Evolutionary conservation across 2,329 filamentous ascomycete species (phyloP).

Genomic region (Trichoderma koningii): DNA sequence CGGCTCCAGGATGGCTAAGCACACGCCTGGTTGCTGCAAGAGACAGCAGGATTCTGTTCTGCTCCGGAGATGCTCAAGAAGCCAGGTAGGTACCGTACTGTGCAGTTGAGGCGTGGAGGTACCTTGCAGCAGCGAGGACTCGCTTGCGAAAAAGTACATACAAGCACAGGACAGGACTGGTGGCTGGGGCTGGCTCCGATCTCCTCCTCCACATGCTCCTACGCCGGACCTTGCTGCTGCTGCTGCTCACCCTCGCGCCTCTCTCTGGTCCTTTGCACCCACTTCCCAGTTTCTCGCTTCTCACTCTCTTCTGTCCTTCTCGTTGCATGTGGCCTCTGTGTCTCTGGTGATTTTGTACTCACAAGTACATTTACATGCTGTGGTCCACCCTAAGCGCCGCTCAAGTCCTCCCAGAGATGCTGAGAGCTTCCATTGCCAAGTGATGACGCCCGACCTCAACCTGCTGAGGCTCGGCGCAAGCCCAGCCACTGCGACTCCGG

Average conservation of each 20-base stretch:
- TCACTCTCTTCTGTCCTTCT: not conserved
- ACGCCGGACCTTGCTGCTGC: not conserved
- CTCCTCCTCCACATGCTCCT: too few relatives aligned
- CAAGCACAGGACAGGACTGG: too few relatives aligned
- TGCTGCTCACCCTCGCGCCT: not conserved
- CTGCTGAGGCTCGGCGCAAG: conserved; percentile 12
- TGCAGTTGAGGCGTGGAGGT: too few relatives aligned
- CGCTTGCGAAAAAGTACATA: too few relatives aligned
- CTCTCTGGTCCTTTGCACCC: not conserved
- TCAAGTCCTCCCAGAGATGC: conserved; percentile 10
- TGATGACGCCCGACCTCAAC: conserved; percentile 11
- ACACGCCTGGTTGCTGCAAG: not conserved
- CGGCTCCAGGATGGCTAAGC: not conserved
- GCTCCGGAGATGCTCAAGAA: not conserved
- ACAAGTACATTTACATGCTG: too few relatives aligned
- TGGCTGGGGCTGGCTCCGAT: conserved; percentile 7
- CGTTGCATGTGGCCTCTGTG: not conserved
- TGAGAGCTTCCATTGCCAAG: not conserved
- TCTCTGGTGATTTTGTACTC: not conserved
- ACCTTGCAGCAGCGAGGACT: too few relatives aligned
- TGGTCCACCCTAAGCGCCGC: conserved; percentile 21
- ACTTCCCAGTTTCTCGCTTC: not conserved
- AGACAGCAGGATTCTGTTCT: conserved; percentile 16
- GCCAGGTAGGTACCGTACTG: too few relatives aligned
- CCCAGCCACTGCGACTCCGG: not conserved